A percentile compares a stretch with the other conserved stretches of the same genome.
Evolutionary conservation across 208 protist genomes (phyloP).

Genomic region (Herpetomonas tarakana): DNA sequence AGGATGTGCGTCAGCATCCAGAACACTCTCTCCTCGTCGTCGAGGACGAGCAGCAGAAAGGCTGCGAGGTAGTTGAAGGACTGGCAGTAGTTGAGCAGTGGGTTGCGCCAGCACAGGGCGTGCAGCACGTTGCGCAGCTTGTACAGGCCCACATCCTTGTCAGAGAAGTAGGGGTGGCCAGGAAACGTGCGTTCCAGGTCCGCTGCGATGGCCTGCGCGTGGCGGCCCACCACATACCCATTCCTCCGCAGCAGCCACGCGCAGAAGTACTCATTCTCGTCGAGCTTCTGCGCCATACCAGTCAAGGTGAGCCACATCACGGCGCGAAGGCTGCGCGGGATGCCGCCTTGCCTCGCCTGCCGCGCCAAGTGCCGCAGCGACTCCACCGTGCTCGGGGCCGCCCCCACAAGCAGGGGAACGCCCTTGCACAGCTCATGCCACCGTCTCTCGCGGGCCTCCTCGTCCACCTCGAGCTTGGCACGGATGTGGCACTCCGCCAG

Average conservation of each 20-base stretch:
- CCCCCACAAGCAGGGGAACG: constrained; percentile 45
- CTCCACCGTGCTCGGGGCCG: constrained; percentile 20
- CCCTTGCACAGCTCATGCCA: constrained; percentile 45
- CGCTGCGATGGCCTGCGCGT: constrained; percentile 41
- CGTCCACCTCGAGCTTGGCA: constrained; percentile 15
- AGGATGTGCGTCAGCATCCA: constrained; percentile 59
- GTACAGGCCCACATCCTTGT: constrained; percentile 39
- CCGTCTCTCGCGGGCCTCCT: constrained; percentile 42
- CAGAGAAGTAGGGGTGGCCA: constrained; percentile 66
- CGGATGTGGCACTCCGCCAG: constrained; percentile 21
- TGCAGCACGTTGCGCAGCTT: constrained; percentile 67
- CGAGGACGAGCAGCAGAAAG: constrained; percentile 53
- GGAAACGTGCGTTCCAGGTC: constrained; percentile 75
- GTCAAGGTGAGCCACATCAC: constrained; percentile 75
- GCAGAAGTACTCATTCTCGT: constrained; percentile 79
- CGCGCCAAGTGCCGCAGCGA: constrained; percentile 33
- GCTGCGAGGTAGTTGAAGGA: constrained; percentile 75
- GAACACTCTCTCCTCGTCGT: constrained; percentile 67
- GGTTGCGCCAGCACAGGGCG: constrained; percentile 75
- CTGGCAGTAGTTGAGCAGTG: constrained; percentile 77
- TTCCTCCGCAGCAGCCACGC: constrained; percentile 40
- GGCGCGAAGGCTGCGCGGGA: constrained; percentile 43
- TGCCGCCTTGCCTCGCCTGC: constrained; percentile 17
- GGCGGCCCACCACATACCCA: constrained; percentile 40
- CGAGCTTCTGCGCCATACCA: constrained; percentile 53